Base-by-base conservation (phyloP, 805 yeast species). In the Yarrowia divulgata region DNA sequence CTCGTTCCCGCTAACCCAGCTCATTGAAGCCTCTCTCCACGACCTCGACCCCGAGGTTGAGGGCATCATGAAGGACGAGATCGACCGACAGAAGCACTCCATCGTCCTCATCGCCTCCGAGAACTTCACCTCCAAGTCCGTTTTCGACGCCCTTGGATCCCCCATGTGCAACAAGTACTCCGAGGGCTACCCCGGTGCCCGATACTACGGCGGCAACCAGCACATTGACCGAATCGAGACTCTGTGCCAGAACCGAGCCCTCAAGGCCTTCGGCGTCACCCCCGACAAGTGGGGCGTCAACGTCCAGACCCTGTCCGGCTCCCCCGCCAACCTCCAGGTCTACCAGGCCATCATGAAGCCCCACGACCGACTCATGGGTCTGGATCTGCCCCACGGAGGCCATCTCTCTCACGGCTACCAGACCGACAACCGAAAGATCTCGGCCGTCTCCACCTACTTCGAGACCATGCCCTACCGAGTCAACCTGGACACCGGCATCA, bases 391-490 rank as follows among this genome's bases (percentile, higher is more conserved):
- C 74, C 98, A 95, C 77, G 99, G 99, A 77, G 99, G 99, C 76
- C 99, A 95, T 81, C 85, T 95, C 80, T 92, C 97, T 69, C 99
- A 95, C 81, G 99, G 99, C 75, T 95, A 95, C 83, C 98, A 95
- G 81, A 94, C 98, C 70, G 93, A 89, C 76, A 83, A 92, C 74
- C 87, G 94, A 81, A 93, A 93, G 84, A 95, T 95, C 79, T 91
- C 97, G 72, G 96, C 93, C 71, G 94, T 95, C 70, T 93, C 98
- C 63, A 94, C 95, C 73, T 95, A 95, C 81, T 95, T 95, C 80
- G 97, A 93, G 84, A 94, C 98, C 71, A 93, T 95, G 97, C 99
- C 99, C 66, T 95, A 95, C 86, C 88, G 98, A 81, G 93, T 95
- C 71, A 86, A 95, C 77, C 89, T 89, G 77, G 88, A 85, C 75